These are phyloP conservation scores for Talaromyces sp. DNA, from an alignment of 2,329 filamentous ascomycete genomes.

Conservation along the genomic window DNA sequence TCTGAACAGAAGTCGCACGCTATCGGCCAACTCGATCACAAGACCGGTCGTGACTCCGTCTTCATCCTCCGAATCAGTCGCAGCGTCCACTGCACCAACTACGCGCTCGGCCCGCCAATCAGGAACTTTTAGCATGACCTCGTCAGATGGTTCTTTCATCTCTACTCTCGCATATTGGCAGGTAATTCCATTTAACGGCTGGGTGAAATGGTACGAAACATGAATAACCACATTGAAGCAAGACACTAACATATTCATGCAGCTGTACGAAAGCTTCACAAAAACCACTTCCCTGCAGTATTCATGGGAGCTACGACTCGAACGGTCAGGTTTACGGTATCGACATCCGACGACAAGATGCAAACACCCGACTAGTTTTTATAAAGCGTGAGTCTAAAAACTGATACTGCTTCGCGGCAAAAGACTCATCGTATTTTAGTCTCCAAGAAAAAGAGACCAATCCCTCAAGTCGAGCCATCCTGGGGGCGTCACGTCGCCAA, in stretches of 20 bases:
- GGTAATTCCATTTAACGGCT: conserved; percentile 1
- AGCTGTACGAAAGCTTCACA: neutral
- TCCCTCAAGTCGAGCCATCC: conserved; percentile 19
- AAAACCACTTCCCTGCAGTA: neutral
- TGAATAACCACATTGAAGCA: neutral
- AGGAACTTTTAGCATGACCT: conserved; percentile 1
- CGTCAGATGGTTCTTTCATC: conserved; percentile 3
- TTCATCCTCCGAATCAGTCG: conserved; percentile 4
- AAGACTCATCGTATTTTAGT: conserved; percentile 7
- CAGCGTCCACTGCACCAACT: neutral
- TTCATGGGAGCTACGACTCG: conserved; percentile 4
- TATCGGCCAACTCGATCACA: neutral
- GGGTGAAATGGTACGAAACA: conserved; percentile 8
- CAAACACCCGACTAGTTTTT: neutral
- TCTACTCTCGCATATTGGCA: neutral
- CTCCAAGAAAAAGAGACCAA: conserved; percentile 14
- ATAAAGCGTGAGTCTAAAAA: conserved; percentile 5
- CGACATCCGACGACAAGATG: neutral
- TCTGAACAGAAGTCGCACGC: conserved; percentile 1
- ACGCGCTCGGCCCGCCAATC: neutral
- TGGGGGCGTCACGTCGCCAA: conserved; percentile 11
- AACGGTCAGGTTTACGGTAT: conserved; percentile 7
- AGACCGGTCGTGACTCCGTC: neutral
- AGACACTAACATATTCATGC: neutral
- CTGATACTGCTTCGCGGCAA: neutral